Evolutionary conservation across 768 basidiomycete species (phyloP).

Genomic region (Lactifluus echinatus): DNA sequence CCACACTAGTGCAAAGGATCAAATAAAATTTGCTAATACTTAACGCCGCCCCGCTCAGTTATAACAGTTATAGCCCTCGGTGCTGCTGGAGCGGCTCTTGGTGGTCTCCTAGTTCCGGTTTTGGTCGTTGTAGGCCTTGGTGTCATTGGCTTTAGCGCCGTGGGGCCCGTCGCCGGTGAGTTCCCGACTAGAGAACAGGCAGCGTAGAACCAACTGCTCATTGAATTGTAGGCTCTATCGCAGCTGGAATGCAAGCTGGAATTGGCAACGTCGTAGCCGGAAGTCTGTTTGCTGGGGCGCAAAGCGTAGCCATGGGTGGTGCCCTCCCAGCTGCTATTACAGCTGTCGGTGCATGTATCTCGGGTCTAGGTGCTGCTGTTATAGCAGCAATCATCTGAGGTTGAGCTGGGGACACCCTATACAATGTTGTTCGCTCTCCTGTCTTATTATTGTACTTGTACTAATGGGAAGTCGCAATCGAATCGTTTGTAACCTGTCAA

Average conservation of each 20-base stretch:
- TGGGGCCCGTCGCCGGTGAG: slow-evolving; percentile 6
- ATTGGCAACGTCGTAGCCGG: slow-evolving; percentile 14
- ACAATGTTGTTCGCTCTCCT: no score
- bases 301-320: slow-evolving; percentile 13
- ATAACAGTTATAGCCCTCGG: background rate
- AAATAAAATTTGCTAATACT: background rate
- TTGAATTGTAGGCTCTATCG: slow-evolving; percentile 2
- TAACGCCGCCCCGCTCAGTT: background rate
- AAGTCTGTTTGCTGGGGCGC: background rate
- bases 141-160: background rate
- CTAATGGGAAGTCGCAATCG: background rate
- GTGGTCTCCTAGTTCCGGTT: background rate
- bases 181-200: background rate
- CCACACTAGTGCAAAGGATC: background rate
- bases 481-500: background rate
- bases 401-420: no score
- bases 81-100: background rate
- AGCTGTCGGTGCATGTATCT: background rate
- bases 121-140: background rate
- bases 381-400: background rate
- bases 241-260: slow-evolving; percentile 1
- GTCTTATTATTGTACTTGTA: background rate
- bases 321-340: background rate
- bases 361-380: background rate
- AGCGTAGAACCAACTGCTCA: background rate